phyloP scores from a whole-genome alignment of 495 filamentous ascomycete species.

The Aspergillus leporis region DNA sequence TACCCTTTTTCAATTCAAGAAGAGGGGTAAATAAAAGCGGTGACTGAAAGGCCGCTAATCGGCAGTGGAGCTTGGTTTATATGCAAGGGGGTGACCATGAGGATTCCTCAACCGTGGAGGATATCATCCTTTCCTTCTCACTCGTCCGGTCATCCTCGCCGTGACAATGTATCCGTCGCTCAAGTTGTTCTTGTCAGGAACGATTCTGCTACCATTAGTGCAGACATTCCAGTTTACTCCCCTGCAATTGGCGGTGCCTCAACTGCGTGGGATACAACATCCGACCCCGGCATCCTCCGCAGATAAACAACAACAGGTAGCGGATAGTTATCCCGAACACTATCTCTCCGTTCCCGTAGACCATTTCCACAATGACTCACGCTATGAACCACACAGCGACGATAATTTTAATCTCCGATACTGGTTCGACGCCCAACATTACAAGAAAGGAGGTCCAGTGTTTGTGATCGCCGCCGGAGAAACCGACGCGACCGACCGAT shows the following conservation, averaged over 20 bases:
- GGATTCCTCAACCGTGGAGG: background rate
- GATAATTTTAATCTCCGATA: constrained; percentile 64
- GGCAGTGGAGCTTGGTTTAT: background rate
- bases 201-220: background rate
- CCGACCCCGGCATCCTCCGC: background rate
- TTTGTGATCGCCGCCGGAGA: constrained; percentile 71
- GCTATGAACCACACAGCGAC: constrained; percentile 66
- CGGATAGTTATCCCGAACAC: constrained; percentile 36
- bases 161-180: background rate
- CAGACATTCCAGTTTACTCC: background rate
- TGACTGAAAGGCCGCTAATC: background rate
- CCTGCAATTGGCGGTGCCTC: background rate
- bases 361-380: constrained; percentile 71
- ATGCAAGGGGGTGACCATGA: background rate
- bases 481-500: constrained; percentile 52
- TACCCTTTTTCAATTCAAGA: background rate
- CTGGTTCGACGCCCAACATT: constrained; percentile 69
- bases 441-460: constrained; percentile 69
- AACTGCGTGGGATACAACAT: background rate
- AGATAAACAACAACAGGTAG: background rate
- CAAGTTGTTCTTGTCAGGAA: background rate
- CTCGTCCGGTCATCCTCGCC: background rate
- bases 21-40: background rate
- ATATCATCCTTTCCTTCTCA: background rate
- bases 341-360: constrained; percentile 69